Evolutionary conservation across 176 grass and related monocot species (phyloP), one percentile per base, ranked within the genome.

Genomic region (Stipa capillata): DNA sequence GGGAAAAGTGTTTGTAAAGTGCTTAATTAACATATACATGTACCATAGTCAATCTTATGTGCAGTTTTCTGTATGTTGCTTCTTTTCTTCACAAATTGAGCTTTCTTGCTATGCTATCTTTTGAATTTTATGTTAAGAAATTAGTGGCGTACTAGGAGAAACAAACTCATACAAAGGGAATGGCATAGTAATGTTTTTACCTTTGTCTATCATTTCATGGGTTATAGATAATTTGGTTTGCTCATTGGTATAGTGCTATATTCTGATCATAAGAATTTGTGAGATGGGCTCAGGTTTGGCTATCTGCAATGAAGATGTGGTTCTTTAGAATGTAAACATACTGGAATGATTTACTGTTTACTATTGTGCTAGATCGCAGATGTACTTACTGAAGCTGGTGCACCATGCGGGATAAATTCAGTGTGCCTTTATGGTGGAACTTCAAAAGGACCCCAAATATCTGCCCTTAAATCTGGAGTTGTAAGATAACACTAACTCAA

Each of bases 381-480:
- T 87, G 95, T 98, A 67, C 77, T 98, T 68, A 66, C 81, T 65
- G 92, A 94, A 82, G 95, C 95, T n/a, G 92, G 92, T 72, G 80
- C 83, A 39, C 81, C 87, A 23, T 93, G 90, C 66, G 90, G 90
- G 64, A 88, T 92, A 77, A 94, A 85, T 79, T 89, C 92, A 34
- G 87, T 98, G 68, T 98, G 95, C 69, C 83, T 98, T 65, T 94
- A 98, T 85, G 95, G 95, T 74, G 95, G 95, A 58, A 94, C 92
- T 84, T 93, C 88, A 17, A 98, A 98, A 79, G 95, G 90, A 61
- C 95, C 95, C 34, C 95, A 98, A 84, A 94, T 98, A 76, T 79
- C 95, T 83, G 73, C 92, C 86, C 87, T 98, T 76, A 92, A 85
- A 86, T 94, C 92, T 87, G 92, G 95, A 92, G 92, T 98, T 81